phyloP scores from a whole-genome alignment of 1,284 basidiomycete species.

The Spongiforma sp. region DNA sequence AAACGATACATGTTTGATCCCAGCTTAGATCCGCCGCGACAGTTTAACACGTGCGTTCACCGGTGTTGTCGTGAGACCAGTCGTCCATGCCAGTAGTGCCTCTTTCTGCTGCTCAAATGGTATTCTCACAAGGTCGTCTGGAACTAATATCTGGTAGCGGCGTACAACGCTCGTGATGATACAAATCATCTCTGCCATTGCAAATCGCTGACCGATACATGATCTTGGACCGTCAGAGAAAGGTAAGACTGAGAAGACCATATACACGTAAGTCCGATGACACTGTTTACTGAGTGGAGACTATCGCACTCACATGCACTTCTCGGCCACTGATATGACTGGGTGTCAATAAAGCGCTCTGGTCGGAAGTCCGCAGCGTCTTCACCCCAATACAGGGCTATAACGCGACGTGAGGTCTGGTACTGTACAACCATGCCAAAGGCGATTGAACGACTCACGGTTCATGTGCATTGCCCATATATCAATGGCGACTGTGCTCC shows the following conservation, averaged over 20 bases:
- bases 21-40: conserved; percentile 19
- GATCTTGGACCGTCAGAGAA: conserved; percentile 45
- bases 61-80: conserved; percentile 38
- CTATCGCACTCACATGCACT: conserved; percentile 29
- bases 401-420: neutral
- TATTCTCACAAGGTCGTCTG: conserved; percentile 36
- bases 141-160: conserved; percentile 37
- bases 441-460: conserved; percentile 29
- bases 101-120: conserved; percentile 34
- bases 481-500: conserved; percentile 46
- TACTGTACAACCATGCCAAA: neutral
- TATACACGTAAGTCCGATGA: neutral
- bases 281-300: neutral
- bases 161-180: conserved; percentile 37
- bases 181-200: conserved; percentile 31
- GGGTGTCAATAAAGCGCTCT: conserved; percentile 53
- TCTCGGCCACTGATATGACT: conserved; percentile 43
- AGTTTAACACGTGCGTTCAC: conserved; percentile 29
- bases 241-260: conserved; percentile 33
- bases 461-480: conserved; percentile 44
- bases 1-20: neutral
- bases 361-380: conserved; percentile 49
- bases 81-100: conserved; percentile 37
- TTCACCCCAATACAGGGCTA: conserved; percentile 47
- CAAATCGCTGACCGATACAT: conserved; percentile 47